phyloP scores from a whole-genome alignment of 306 rosid genomes.

The Ammopiptanthus mongolicus region DNA sequence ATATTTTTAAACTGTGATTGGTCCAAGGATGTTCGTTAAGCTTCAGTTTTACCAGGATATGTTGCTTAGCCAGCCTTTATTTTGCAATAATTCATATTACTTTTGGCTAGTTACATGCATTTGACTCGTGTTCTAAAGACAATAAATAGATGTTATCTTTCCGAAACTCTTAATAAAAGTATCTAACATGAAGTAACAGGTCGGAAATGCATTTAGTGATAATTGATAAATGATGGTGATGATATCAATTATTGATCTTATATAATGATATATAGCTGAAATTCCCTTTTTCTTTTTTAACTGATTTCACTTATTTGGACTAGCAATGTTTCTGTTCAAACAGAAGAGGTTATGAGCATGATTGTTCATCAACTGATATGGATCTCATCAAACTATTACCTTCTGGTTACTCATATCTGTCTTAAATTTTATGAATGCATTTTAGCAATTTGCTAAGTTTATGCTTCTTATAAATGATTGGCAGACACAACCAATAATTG shows the following conservation, averaged over 20 bases:
- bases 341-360: neutral
- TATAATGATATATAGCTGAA: neutral
- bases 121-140: neutral
- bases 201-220: conserved; percentile 13
- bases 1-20: neutral
- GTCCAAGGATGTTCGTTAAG: neutral
- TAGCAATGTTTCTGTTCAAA: neutral
- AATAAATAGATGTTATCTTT: neutral
- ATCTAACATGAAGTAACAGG: neutral
- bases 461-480: neutral
- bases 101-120: neutral
- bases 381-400: neutral
- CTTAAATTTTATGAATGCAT: neutral
- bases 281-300: neutral
- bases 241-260: neutral
- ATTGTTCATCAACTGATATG: neutral
- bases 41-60: conserved; percentile 17
- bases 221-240: neutral
- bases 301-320: conserved; percentile 1
- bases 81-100: neutral
- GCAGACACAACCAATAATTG: neutral
- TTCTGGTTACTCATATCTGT: neutral
- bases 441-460: neutral
- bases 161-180: neutral
- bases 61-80: neutral